Evolutionary conservation across 2,329 filamentous ascomycete genomes (phyloP).

Genomic region (Botrytis aclada): DNA sequence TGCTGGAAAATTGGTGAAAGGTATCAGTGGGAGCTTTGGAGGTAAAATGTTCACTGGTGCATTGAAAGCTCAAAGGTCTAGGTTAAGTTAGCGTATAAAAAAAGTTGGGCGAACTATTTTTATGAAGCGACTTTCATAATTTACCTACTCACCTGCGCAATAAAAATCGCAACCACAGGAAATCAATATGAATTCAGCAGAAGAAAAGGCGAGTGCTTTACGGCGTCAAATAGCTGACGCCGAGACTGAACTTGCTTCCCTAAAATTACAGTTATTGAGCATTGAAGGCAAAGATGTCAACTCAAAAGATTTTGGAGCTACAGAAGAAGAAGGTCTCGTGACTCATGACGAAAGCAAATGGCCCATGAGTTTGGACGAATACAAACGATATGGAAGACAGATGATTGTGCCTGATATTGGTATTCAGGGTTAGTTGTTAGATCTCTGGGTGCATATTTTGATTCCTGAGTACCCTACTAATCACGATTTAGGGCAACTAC

Average conservation of each 20-base stretch:
- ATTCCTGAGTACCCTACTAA: background rate
- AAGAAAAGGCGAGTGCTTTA: slow-evolving; percentile 41
- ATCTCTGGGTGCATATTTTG: background rate
- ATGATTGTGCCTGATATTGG: slow-evolving; percentile 84
- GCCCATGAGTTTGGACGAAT: slow-evolving; percentile 71
- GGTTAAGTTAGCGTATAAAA: slow-evolving; percentile 10
- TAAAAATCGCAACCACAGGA: background rate
- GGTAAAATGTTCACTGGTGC: slow-evolving; percentile 6
- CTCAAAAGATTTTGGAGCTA: background rate
- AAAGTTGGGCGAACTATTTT: slow-evolving; percentile 10
- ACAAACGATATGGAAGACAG: slow-evolving; percentile 83
- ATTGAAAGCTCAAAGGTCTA: background rate
- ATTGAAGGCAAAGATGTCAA: slow-evolving; percentile 23
- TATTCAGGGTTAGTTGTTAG: slow-evolving; percentile 55
- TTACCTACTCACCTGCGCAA: background rate
- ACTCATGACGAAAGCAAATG: slow-evolving; percentile 47
- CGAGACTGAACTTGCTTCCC: slow-evolving; percentile 47
- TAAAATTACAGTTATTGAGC: slow-evolving; percentile 46
- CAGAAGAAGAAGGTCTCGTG: slow-evolving; percentile 20
- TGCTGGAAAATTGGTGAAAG: background rate
- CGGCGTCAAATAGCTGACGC: slow-evolving; percentile 46
- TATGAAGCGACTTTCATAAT: slow-evolving; percentile 2
- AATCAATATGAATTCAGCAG: slow-evolving; percentile 40
- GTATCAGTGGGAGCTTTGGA: background rate
- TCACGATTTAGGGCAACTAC: slow-evolving; percentile 63